These are phyloP conservation scores for Sporopachydermia quercuum DNA, from an alignment of 805 yeast species.

Conservation along the genomic window DNA sequence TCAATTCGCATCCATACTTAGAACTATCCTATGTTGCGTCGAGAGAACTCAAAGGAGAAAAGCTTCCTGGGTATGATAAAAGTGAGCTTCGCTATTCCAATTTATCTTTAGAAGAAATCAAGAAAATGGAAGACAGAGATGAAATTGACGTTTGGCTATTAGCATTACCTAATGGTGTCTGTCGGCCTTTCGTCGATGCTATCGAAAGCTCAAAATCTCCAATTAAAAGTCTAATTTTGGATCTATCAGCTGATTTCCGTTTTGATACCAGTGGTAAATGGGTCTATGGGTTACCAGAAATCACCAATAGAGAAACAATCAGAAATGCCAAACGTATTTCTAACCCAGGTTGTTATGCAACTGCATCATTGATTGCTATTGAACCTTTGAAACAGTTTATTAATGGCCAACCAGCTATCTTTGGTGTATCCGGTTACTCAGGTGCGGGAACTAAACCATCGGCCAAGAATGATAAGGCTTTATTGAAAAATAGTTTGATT, in stretches of 20 bases:
- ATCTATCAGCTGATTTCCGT: slow-evolving; percentile 72
- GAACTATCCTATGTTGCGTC: slow-evolving; percentile 72
- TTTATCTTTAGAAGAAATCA: slow-evolving; percentile 59
- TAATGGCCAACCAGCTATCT: slow-evolving; percentile 49
- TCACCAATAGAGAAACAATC: slow-evolving; percentile 46
- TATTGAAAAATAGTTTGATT: slow-evolving; percentile 52
- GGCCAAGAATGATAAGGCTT: slow-evolving; percentile 61
- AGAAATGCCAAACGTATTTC: slow-evolving; percentile 55
- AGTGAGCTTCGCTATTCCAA: slow-evolving; percentile 54
- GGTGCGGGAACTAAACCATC: slow-evolving; percentile 89
- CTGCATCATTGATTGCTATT: slow-evolving; percentile 71
- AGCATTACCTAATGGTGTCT: slow-evolving; percentile 83
- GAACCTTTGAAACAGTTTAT: slow-evolving; percentile 50
- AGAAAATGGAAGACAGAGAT: slow-evolving; percentile 43
- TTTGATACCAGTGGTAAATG: slow-evolving; percentile 71
- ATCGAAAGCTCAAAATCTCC: slow-evolving; percentile 41
- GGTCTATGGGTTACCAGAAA: slow-evolving; percentile 75
- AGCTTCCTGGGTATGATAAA: slow-evolving; percentile 60
- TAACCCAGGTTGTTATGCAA: slow-evolving; percentile 82
- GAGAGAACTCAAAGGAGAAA: slow-evolving; percentile 64
- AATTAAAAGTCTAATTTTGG: slow-evolving; percentile 33
- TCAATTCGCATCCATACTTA: slow-evolving; percentile 58
- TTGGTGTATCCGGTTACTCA: slow-evolving; percentile 79
- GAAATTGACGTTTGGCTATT: slow-evolving; percentile 78
- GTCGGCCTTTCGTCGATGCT: slow-evolving; percentile 75